These are phyloP conservation scores for Yamadazyma sp. DNA, from an alignment of 805 yeast genomes.

Conservation along the genomic window DNA sequence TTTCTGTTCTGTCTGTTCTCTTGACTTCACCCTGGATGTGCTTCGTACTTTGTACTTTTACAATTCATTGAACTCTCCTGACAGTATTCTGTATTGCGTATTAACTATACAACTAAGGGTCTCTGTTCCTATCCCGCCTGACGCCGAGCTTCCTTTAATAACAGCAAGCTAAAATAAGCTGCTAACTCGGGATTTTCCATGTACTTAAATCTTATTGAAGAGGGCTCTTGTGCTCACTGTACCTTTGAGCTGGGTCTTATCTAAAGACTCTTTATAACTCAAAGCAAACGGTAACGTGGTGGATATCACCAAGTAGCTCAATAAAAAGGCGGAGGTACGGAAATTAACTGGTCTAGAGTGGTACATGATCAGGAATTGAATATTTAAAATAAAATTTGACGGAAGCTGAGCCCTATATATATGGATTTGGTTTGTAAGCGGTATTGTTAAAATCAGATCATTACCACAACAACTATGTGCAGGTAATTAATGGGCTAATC, in stretches of 20 bases:
- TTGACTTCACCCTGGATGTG: too few relatives aligned
- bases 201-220: slow-evolving; percentile 25
- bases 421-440: slow-evolving; percentile 1
- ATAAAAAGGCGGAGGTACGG: slow-evolving; percentile 26
- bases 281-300: slow-evolving; percentile 41
- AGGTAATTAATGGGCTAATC: slow-evolving; percentile 3
- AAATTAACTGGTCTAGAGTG: slow-evolving; percentile 14
- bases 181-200: slow-evolving; percentile 1
- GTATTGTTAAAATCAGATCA: slow-evolving; percentile 9
- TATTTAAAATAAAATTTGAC: background rate
- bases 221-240: slow-evolving; percentile 35
- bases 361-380: slow-evolving; percentile 1
- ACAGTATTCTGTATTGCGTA: slow-evolving; percentile 3
- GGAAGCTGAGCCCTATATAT: slow-evolving; percentile 4
- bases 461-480: slow-evolving; percentile 9
- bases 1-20: background rate
- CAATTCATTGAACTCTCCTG: background rate
- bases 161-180: background rate
- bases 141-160: slow-evolving; percentile 4
- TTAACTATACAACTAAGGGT: background rate
- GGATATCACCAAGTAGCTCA: slow-evolving; percentile 40
- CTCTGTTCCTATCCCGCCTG: background rate
- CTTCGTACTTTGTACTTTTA: too few relatives aligned
- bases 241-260: slow-evolving; percentile 30
- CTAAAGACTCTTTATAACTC: slow-evolving; percentile 38